These are phyloP conservation scores for Colletotrichum echinochloae DNA, from an alignment of 2,329 filamentous ascomycete genomes.

Conservation along the genomic window DNA sequence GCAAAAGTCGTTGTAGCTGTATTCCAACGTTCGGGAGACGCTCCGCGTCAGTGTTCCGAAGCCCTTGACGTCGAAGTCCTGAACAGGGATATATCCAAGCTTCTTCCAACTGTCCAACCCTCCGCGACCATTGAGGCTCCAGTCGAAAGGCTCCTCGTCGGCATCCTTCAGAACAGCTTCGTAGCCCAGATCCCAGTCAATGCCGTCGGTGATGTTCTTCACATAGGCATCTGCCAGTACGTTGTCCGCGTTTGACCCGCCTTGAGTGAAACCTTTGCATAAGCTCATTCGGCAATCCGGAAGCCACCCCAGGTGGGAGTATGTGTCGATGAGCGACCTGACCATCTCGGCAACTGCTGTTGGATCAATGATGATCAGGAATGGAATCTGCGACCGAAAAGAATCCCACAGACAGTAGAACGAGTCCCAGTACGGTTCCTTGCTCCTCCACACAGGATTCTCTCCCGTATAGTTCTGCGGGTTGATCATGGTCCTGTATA, in stretches of 20 bases:
- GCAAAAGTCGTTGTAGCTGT: constrained; percentile 82
- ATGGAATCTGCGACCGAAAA: constrained; percentile 75
- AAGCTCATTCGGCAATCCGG: constrained; percentile 84
- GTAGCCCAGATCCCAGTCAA: constrained; percentile 77
- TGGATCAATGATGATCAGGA: constrained; percentile 77
- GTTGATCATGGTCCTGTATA: constrained; percentile 79
- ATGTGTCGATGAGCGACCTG: constrained; percentile 78
- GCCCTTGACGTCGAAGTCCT: constrained; percentile 74
- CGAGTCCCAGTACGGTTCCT: constrained; percentile 79
- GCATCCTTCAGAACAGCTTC: constrained; percentile 79
- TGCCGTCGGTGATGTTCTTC: constrained; percentile 71
- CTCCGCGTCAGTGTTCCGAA: constrained; percentile 78
- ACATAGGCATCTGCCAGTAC: constrained; percentile 75
- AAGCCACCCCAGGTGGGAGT: constrained; percentile 76
- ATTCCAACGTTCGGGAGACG: constrained; percentile 80
- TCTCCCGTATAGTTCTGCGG: constrained; percentile 82
- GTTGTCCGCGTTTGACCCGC: constrained; percentile 79
- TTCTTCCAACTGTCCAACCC: constrained; percentile 79
- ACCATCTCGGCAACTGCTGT: constrained; percentile 73
- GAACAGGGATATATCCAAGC: constrained; percentile 77
- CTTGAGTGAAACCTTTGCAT: constrained; percentile 79
- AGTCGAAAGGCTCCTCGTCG: constrained; percentile 76
- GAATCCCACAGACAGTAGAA: constrained; percentile 84
- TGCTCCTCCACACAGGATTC: constrained; percentile 74
- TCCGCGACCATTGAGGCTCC: constrained; percentile 77